Evolutionary conservation across 2,329 filamentous ascomycete genomes (phyloP).

Genomic region (Verticillium zaregamsianum): DNA sequence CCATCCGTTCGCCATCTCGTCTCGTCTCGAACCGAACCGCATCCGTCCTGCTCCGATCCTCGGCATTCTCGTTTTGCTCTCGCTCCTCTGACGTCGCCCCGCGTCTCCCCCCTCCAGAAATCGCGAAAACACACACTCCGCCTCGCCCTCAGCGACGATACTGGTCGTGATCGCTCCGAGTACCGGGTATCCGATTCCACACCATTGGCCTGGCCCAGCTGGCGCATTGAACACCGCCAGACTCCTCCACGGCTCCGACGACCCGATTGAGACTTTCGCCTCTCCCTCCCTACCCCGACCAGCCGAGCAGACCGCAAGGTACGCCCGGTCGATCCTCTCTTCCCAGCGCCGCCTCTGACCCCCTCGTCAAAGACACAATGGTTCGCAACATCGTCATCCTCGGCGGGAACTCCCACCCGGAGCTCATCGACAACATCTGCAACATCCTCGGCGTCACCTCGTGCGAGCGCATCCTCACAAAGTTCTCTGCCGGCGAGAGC

Average conservation of each 20-base stretch:
- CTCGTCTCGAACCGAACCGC: slow-evolving; percentile 1
- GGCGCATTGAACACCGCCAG: background rate
- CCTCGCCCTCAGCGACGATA: background rate
- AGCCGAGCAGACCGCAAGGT: background rate
- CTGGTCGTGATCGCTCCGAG: background rate
- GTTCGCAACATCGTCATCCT: slow-evolving; percentile 94
- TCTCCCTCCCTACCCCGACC: background rate
- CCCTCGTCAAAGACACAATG: slow-evolving; percentile 47
- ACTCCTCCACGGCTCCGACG: background rate
- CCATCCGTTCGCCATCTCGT: background rate
- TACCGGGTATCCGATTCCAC: background rate
- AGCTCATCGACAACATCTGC: slow-evolving; percentile 82
- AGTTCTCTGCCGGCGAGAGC: slow-evolving; percentile 94
- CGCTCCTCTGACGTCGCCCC: background rate
- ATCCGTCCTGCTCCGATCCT: slow-evolving; percentile 10
- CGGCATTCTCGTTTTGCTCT: slow-evolving; percentile 10
- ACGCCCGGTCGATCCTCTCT: background rate
- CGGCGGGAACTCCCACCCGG: slow-evolving; percentile 87
- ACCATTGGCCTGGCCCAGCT: background rate
- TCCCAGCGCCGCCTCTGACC: background rate
- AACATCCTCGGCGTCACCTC: slow-evolving; percentile 82
- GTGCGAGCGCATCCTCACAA: slow-evolving; percentile 77
- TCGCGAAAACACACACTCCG: background rate
- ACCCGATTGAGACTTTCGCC: background rate
- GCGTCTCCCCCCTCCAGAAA: background rate